These are phyloP conservation scores for Pholiota adiposa DNA, from an alignment of 1,284 basidiomycete genomes.

Conservation along the genomic window DNA sequence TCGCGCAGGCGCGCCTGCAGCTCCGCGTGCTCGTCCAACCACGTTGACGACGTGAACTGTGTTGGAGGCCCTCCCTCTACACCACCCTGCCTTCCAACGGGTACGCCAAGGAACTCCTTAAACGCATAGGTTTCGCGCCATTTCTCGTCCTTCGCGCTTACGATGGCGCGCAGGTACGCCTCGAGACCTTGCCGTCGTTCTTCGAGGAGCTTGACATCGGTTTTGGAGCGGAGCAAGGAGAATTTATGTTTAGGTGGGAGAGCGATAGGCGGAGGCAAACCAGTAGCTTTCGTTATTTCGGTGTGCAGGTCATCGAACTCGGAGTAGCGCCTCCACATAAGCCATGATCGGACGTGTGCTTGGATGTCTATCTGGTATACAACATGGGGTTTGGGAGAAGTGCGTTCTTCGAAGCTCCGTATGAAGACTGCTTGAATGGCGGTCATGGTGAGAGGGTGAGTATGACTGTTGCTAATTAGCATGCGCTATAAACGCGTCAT, in stretches of 20 bases:
- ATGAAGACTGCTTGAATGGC: slow-evolving; percentile 78
- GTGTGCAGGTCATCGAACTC: slow-evolving; percentile 89
- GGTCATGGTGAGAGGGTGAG: slow-evolving; percentile 47
- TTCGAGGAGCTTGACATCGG: slow-evolving; percentile 59
- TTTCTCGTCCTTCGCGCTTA: slow-evolving; percentile 77
- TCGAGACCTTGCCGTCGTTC: slow-evolving; percentile 81
- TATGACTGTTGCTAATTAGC: slow-evolving; percentile 1
- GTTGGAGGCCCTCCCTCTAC: slow-evolving; percentile 26
- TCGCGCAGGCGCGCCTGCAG: slow-evolving; percentile 77
- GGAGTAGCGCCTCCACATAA: slow-evolving; percentile 91
- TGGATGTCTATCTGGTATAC: slow-evolving; percentile 84
- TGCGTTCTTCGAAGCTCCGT: slow-evolving; percentile 68
- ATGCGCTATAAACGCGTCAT: not conserved
- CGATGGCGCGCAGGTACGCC: slow-evolving; percentile 84
- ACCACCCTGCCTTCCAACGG: slow-evolving; percentile 57
- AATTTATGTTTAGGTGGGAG: slow-evolving; percentile 86
- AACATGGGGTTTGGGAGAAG: slow-evolving; percentile 70
- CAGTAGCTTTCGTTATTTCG: slow-evolving; percentile 75
- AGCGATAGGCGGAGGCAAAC: slow-evolving; percentile 70
- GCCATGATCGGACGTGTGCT: slow-evolving; percentile 88
- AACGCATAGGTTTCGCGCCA: slow-evolving; percentile 87
- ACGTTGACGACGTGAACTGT: slow-evolving; percentile 74
- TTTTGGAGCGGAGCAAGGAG: slow-evolving; percentile 59
- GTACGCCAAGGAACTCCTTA: slow-evolving; percentile 86
- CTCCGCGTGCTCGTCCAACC: slow-evolving; percentile 85